Base-by-base conservation (phyloP, 2,329 filamentous ascomycete genomes). In the Fusarium buharicum region DNA sequence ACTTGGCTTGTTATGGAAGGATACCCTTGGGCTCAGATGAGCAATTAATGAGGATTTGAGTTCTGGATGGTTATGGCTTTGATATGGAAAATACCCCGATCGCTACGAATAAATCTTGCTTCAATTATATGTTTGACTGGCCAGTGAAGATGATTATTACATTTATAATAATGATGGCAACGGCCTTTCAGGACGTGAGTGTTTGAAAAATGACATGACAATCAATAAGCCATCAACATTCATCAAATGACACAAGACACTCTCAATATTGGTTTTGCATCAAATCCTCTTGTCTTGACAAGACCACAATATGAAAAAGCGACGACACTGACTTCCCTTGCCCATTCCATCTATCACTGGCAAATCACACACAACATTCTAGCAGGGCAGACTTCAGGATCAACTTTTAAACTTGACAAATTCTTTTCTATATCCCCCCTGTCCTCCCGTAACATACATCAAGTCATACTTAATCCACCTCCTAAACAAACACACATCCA, bases 321-420 rank as follows among this genome's bases (percentile, higher is more conserved):
- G 22, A 8, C 8, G 22, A 24, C 6, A 24, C 22, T 24, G 22
- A 4, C 6, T 18, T 16, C 34, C 24, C 30, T 7, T 16, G 20
- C 27, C 20, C 10, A 36, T 6, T 4, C 22, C 40, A 16, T 4
- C 22, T 27, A 16, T 31, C 47, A 49, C 18, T 39, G 41, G 30
- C 31, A 59, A 59, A 43, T 59, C 55, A 59, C 56, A 17, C 24
- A 33, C 10, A 41, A 10, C 41, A 30, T 37, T 14, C 14, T 33
- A 37, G 27, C 40, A 31, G 39, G 30, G 38, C 51, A 41, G 9
- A 50, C 17, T 38, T 64, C 27, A 64, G 46, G 39, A 63, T 52
- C 45, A 61, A 64, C 61, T 57, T 64, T 62, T 59, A 50, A 65
- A 65, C 62, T 65, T 65, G 43, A 66, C 62, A 66, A 55, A 46